Percentiles rank a stretch among this genome's conserved stretches.
These are phyloP conservation scores for Pezicula rhizophila DNA, from an alignment of 2,329 filamentous ascomycete species.

Conservation along the genomic window DNA sequence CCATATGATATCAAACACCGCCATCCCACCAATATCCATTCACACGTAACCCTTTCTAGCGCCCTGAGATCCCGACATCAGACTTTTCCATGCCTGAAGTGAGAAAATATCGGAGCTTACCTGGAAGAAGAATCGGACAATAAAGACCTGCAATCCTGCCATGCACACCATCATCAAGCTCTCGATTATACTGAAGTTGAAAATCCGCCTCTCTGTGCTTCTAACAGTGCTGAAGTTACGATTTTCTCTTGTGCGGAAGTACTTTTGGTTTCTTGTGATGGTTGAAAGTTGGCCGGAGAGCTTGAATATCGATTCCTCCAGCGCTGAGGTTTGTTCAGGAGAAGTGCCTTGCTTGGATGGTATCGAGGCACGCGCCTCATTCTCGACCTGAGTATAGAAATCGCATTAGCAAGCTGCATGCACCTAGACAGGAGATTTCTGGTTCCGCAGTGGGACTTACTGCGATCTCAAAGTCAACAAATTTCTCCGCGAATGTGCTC, in stretches of 20 bases:
- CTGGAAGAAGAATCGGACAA: conserved; percentile 99
- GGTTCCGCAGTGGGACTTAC: conserved; percentile 43
- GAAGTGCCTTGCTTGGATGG: conserved; percentile 84
- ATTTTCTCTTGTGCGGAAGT: conserved; percentile 98
- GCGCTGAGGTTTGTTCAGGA: conserved; percentile 78
- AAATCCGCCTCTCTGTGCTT: conserved; percentile 91
- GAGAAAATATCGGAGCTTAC: conserved; percentile 34
- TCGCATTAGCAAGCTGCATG: not conserved
- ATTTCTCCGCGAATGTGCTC: conserved; percentile 96
- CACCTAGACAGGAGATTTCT: not conserved
- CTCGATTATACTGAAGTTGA: conserved; percentile 96
- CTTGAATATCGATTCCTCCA: conserved; percentile 95
- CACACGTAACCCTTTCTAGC: conserved; percentile 65
- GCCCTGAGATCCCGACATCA: conserved; percentile 36
- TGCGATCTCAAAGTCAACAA: conserved; percentile 95
- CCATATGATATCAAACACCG: conserved; percentile 2
- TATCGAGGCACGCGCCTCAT: conserved; percentile 74
- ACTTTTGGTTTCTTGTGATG: conserved; percentile 95
- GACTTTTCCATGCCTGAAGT: not conserved
- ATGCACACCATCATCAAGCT: conserved; percentile 86
- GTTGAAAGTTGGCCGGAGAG: conserved; percentile 88
- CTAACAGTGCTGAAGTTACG: conserved; percentile 96
- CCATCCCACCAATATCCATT: conserved; percentile 22
- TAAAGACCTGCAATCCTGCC: conserved; percentile 93
- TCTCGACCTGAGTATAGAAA: conserved; percentile 63